These are phyloP conservation scores for Mycena latifolia DNA, from an alignment of 768 basidiomycete genomes.

Conservation along the genomic window DNA sequence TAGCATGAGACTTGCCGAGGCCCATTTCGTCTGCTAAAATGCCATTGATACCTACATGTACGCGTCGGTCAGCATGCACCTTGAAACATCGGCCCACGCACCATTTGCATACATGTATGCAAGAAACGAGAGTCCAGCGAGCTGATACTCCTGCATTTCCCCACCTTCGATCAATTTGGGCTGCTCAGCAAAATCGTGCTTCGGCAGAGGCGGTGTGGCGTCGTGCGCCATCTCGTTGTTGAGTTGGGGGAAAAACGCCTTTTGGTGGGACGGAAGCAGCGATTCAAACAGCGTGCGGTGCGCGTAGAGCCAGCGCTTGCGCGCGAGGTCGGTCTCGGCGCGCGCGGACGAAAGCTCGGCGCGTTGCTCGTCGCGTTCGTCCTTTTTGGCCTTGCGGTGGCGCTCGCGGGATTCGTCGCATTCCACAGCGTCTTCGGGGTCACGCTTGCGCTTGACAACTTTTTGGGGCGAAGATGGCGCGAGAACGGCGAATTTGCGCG, in stretches of 20 bases:
- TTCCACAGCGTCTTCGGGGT: not conserved
- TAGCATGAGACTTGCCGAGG: not conserved
- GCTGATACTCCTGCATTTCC: slow-evolving; percentile 80
- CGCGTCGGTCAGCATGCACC: not conserved
- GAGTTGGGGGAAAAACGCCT: slow-evolving; percentile 51
- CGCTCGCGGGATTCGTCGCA: slow-evolving; percentile 8
- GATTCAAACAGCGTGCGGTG: slow-evolving; percentile 61
- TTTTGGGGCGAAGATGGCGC: not conserved
- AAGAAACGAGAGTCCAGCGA: slow-evolving; percentile 75
- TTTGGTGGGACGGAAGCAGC: slow-evolving; percentile 55
- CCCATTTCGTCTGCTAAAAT: slow-evolving; percentile 73
- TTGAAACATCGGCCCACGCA: slow-evolving; percentile 36
- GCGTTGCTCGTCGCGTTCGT: slow-evolving; percentile 11
- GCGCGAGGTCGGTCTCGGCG: not conserved
- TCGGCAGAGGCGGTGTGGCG: slow-evolving; percentile 46
- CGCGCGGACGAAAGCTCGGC: slow-evolving; percentile 6
- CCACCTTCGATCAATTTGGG: slow-evolving; percentile 66
- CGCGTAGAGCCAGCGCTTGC: slow-evolving; percentile 58
- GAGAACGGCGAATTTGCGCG: slow-evolving; percentile 8
- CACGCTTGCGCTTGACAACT: slow-evolving; percentile 21
- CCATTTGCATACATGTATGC: slow-evolving; percentile 78
- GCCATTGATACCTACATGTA: slow-evolving; percentile 67
- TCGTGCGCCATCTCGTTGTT: slow-evolving; percentile 41
- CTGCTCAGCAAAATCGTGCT: slow-evolving; percentile 57
- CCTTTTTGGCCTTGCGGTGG: slow-evolving; percentile 18